Evolutionary conservation across 441 rosid species (phyloP).

Genomic region (Corymbia calophylla): DNA sequence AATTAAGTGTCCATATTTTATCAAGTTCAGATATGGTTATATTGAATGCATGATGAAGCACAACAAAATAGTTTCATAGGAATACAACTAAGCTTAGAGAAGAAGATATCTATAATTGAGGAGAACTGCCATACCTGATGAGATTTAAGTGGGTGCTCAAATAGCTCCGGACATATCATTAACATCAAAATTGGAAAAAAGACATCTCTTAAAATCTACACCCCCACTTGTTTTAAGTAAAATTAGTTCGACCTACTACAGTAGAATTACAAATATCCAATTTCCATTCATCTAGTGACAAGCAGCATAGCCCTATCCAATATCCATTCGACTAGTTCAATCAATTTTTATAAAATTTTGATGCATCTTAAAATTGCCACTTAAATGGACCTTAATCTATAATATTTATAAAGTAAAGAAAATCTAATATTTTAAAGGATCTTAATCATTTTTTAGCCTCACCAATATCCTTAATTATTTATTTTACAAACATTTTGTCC

Average conservation of each 20-base stretch:
- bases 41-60: background rate
- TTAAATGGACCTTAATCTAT: background rate
- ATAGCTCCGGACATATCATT: background rate
- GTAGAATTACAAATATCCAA: background rate
- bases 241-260: background rate
- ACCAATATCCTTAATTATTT: background rate
- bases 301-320: background rate
- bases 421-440: too few species aligned
- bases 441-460: background rate
- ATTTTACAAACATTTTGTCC: background rate
- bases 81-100: background rate
- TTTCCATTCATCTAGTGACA: background rate
- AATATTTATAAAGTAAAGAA: background rate
- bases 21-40: background rate
- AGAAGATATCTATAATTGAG: background rate
- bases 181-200: background rate
- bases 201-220: background rate
- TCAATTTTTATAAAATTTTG: background rate
- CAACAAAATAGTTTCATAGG: background rate
- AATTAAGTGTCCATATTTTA: background rate
- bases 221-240: background rate
- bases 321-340: background rate
- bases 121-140: background rate
- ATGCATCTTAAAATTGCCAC: background rate
- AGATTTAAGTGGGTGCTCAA: background rate